Percentiles rank a stretch among this genome's conserved stretches.
These are phyloP conservation scores for Barnettozyma populi DNA, from an alignment of 805 yeast species.

Conservation along the genomic window DNA sequence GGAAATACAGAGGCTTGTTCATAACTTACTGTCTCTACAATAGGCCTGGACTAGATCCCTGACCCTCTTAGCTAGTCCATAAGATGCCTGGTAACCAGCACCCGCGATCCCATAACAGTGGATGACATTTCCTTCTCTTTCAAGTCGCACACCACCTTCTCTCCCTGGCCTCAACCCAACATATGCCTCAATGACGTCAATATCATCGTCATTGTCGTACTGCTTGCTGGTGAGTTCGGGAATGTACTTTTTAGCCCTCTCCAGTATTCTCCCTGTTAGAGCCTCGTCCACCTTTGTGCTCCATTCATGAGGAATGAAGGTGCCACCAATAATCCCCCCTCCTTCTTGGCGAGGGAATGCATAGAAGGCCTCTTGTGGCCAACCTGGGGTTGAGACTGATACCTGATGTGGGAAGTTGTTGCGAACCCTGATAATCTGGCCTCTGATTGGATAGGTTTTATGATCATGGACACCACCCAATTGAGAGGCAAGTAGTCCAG, in stretches of 20 bases:
- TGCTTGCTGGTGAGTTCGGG: conserved; percentile 29
- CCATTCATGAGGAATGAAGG: conserved; percentile 28
- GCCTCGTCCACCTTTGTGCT: conserved; percentile 34
- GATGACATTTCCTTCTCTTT: conserved; percentile 37
- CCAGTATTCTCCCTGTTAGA: conserved; percentile 40
- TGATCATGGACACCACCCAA: conserved; percentile 43
- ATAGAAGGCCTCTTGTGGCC: conserved; percentile 44
- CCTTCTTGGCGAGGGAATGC: conserved; percentile 71
- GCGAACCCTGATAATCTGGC: conserved; percentile 45
- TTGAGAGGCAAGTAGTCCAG: conserved; percentile 45
- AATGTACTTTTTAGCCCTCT: conserved; percentile 22
- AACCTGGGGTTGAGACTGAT: conserved; percentile 31
- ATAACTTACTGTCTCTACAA: conserved; percentile 21
- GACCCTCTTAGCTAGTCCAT: conserved; percentile 52
- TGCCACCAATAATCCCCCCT: conserved; percentile 65
- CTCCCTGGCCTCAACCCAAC: conserved; percentile 70
- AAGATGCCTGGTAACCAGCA: conserved; percentile 71
- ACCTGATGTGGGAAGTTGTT: conserved; percentile 23
- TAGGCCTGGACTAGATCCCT: conserved; percentile 30
- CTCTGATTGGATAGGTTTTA: conserved; percentile 47
- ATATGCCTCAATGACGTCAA: conserved; percentile 45
- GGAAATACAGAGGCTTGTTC: not conserved
- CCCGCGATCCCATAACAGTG: conserved; percentile 75
- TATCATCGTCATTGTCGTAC: conserved; percentile 28
- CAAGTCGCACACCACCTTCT: conserved; percentile 52